Conservation (phyloP, 768 basidiomycete genomes). For the Mycena filopes region DNA sequence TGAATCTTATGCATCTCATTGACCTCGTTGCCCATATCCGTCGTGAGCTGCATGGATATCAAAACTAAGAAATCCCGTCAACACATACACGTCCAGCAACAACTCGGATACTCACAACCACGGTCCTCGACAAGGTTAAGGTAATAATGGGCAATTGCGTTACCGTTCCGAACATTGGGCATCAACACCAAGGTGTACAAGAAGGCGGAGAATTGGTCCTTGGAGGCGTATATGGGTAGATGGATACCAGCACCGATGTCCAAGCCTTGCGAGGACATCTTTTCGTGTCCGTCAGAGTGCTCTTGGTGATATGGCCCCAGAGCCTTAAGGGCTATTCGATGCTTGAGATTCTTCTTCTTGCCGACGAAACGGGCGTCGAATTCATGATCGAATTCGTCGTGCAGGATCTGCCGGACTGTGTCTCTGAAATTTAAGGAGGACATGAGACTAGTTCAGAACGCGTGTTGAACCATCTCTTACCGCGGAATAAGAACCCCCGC, state of each 20-base stretch:
- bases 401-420: not conserved
- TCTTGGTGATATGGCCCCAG: not conserved
- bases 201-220: not conserved
- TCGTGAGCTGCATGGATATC: constrained; percentile 1
- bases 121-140: not conserved
- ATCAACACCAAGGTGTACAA: not conserved
- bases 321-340: constrained; percentile 11
- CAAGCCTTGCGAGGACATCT: not conserved
- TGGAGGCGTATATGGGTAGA: not conserved
- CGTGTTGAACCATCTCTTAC: no score
- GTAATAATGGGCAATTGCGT: not conserved
- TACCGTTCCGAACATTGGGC: not conserved
- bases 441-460: no score
- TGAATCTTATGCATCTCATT: constrained; percentile 1
- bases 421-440: no score
- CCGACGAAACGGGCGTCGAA: constrained; percentile 28
- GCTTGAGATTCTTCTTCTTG: constrained; percentile 5
- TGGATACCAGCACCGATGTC: not conserved
- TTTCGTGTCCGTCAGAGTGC: constrained; percentile 1
- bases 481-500: constrained; percentile 21
- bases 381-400: constrained; percentile 22
- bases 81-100: no score
- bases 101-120: not conserved
- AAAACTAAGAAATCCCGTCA: no score
- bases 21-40: not conserved